These are phyloP conservation scores for Bryoerythrophyllum caledonicum DNA, from an alignment of 225 moss, liverwort and hornwort species.

Conservation along the genomic window DNA sequence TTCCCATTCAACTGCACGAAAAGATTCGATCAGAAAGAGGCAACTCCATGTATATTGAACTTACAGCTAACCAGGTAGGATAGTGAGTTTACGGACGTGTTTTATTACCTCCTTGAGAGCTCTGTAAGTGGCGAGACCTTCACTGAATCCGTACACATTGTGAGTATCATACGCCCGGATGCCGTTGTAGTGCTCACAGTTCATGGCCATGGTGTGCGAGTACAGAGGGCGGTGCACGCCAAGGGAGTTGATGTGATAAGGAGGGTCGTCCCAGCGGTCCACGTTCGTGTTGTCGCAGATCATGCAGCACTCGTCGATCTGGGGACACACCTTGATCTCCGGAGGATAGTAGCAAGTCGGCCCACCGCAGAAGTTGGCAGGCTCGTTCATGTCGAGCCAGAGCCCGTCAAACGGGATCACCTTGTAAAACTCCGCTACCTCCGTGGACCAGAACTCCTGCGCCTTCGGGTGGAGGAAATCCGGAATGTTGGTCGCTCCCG, in stretches of 20 bases:
- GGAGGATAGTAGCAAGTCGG: conserved; percentile 48
- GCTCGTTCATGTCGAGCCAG: conserved; percentile 94
- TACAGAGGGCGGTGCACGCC: conserved; percentile 44
- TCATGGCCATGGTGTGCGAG: conserved; percentile 58
- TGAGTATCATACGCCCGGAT: conserved; percentile 72
- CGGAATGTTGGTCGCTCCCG: conserved; percentile 67
- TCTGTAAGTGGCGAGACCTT: conserved; percentile 58
- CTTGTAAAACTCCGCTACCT: conserved; percentile 63
- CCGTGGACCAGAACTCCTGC: conserved; percentile 65
- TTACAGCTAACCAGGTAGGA: no score
- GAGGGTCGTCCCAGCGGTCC: conserved; percentile 72
- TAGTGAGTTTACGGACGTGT: background rate
- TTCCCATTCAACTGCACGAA: conserved; percentile 37
- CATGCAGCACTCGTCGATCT: conserved; percentile 62
- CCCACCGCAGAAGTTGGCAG: conserved; percentile 78
- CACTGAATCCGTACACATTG: conserved; percentile 71
- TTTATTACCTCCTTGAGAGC: conserved; percentile 31
- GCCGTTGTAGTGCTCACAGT: conserved; percentile 63
- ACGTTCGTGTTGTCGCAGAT: conserved; percentile 48
- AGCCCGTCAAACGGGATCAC: conserved; percentile 77
- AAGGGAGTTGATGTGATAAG: conserved; percentile 65
- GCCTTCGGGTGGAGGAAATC: conserved; percentile 75
- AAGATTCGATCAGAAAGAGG: background rate
- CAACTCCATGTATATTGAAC: background rate
- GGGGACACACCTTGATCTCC: conserved; percentile 39